Base-by-base conservation (phyloP, 2,329 filamentous ascomycete species). In the Stachybotrys echinatus region DNA sequence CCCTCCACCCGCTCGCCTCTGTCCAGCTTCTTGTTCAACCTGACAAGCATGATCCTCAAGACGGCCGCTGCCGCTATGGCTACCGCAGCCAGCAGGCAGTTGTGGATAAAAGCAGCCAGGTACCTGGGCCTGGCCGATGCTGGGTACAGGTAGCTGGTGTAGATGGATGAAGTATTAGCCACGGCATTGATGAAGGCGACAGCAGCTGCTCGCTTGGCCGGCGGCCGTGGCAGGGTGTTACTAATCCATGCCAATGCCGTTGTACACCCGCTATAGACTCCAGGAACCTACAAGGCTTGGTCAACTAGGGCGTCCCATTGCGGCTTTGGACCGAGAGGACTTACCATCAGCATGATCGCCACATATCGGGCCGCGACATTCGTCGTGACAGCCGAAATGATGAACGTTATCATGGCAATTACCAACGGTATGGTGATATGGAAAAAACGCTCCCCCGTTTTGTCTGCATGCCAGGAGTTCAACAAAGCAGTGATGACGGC, bases 181-280 rank as follows among this genome's bases (percentile, higher is more conserved):
- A 61, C 52, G 37, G 84, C 84, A 61, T 92, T 92, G 67, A 92
- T 89, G 53, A 86, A 83, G 1, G 87, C 88, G 5, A 92, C 65
- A 0, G 86, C 87, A 0, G 86, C 74, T 2, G 75, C 75, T 52
- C 87, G 79, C 70, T 92, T 92, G 2, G 87, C 83, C 0, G 87
- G 85, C 4, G 89, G 88, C 5, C 88, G 80, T 0, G 88, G 87
- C 47, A 92, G 75, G 1, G 84, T 86, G 62, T 87, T 89, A 44
- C 79, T 83, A 55, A 92, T 89, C 88, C 88, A 94, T 3, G 84
- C 79, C 4, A 89, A 71, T 2, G 76, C 76, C 1, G 88, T 84
- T 1, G 87, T 86, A 60, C 84, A 89, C 45, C 81, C 79, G 1
- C 79, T 77, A 59, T 87, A 88, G 3, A 85, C 71, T 0, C 81